A percentile compares a stretch with the other conserved stretches of the same genome.
Conservation (phyloP, 2,329 filamentous ascomycete species). For the Apiospora pterosperma region DNA sequence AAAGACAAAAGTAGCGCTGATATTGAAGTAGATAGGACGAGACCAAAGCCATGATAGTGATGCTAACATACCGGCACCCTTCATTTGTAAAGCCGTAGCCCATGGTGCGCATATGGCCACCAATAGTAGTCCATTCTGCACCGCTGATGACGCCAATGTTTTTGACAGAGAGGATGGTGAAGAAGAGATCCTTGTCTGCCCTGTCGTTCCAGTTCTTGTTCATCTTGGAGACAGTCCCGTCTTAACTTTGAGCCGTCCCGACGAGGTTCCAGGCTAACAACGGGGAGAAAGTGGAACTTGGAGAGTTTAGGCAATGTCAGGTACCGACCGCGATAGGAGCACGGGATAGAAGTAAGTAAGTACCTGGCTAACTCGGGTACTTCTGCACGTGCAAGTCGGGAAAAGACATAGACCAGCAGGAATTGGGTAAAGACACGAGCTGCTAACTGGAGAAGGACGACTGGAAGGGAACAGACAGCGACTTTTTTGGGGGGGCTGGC, state of each 20-base stretch:
- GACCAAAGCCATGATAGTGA: constrained; percentile 3
- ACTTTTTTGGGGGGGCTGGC: neutral
- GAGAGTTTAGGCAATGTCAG: neutral
- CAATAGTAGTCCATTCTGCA: constrained; percentile 59
- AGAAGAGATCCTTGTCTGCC: constrained; percentile 61
- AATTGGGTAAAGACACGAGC: constrained; percentile 22
- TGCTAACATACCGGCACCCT: constrained; percentile 54
- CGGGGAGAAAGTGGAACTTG: constrained; percentile 12
- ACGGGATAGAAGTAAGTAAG: neutral
- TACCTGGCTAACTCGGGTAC: constrained; percentile 7
- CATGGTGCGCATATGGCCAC: constrained; percentile 55
- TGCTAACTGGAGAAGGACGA: constrained; percentile 9
- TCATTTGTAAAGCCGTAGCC: constrained; percentile 64
- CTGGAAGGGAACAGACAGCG: neutral
- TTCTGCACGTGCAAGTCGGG: constrained; percentile 22
- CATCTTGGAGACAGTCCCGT: constrained; percentile 34
- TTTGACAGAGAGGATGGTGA: constrained; percentile 59
- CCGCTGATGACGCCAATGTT: constrained; percentile 62
- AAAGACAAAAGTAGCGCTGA: neutral
- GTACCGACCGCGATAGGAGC: neutral
- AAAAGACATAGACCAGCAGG: constrained; percentile 11
- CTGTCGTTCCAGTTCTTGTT: constrained; percentile 61
- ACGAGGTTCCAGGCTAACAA: constrained; percentile 4
- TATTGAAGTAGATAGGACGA: constrained; percentile 5
- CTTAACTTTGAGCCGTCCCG: neutral